Percentiles rank a stretch among this genome's conserved stretches.
Conservation (phyloP, 441 rosid species). For the Croton setiger region DNA sequence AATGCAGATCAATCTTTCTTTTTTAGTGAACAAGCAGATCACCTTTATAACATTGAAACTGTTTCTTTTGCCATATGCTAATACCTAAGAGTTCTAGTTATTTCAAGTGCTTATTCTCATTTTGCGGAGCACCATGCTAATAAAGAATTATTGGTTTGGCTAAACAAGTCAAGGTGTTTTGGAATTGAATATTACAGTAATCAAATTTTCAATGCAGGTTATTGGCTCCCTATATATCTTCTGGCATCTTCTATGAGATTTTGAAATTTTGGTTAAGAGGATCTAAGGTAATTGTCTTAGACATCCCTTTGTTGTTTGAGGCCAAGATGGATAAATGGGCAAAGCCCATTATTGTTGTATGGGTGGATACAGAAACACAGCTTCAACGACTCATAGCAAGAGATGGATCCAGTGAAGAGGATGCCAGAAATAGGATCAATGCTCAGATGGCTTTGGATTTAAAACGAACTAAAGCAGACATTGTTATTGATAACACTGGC, state of each 20-base stretch:
- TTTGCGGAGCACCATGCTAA: conserved; percentile 1
- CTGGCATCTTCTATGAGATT: conserved; percentile 56
- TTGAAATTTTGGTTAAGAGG: conserved; percentile 67
- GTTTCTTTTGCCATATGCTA: not conserved
- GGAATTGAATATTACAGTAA: too few species aligned
- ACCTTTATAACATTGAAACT: not conserved
- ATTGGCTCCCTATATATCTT: conserved; percentile 72
- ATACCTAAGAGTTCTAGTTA: not conserved
- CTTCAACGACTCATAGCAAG: conserved; percentile 11
- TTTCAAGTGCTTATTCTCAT: not conserved
- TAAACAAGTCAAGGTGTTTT: not conserved
- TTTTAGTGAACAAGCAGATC: too few species aligned
- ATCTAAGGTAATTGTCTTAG: conserved; percentile 61
- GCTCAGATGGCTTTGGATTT: conserved; percentile 65
- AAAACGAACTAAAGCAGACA: conserved; percentile 53
- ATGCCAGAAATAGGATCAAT: conserved; percentile 51
- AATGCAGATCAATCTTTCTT: too few species aligned
- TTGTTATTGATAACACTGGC: conserved; percentile 57
- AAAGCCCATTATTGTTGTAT: conserved; percentile 57
- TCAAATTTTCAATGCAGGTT: conserved; percentile 33
- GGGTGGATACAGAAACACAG: conserved; percentile 30
- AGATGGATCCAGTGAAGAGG: conserved; percentile 37
- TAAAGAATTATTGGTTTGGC: conserved; percentile 5
- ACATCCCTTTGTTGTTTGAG: conserved; percentile 75
- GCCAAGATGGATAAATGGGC: conserved; percentile 73